Evolutionary conservation across 2,329 filamentous ascomycete genomes (phyloP).

Genomic region (Monosporascus sp.): DNA sequence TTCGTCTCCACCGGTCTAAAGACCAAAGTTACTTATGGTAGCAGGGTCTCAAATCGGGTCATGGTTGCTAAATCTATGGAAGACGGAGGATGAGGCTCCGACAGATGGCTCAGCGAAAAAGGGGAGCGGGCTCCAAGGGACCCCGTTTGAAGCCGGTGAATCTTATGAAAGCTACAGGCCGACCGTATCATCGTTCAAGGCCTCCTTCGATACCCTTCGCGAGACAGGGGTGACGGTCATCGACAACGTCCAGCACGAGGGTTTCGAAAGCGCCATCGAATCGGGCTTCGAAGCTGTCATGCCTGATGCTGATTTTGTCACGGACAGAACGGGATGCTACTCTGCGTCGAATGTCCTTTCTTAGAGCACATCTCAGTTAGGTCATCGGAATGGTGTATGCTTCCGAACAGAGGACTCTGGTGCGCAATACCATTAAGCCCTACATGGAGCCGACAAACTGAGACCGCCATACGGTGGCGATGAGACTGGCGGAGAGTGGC

Average conservation of each 20-base stretch:
- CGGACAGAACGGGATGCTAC: constrained; percentile 53
- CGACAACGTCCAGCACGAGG: constrained; percentile 54
- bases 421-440: neutral
- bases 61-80: too few relatives aligned
- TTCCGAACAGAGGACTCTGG: constrained; percentile 54
- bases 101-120: constrained; percentile 39
- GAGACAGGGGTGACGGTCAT: constrained; percentile 56
- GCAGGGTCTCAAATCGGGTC: too few relatives aligned
- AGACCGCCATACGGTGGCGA: neutral
- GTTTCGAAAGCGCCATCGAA: constrained; percentile 36
- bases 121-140: constrained; percentile 60
- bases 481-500: neutral
- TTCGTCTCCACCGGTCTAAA: too few relatives aligned
- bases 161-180: constrained; percentile 9
- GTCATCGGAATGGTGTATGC: constrained; percentile 64
- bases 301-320: constrained; percentile 53
- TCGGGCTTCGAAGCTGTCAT: constrained; percentile 34
- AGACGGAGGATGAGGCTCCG: too few relatives aligned
- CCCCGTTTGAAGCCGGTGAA: constrained; percentile 40
- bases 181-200: constrained; percentile 47
- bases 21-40: too few relatives aligned
- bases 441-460: neutral
- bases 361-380: constrained; percentile 58
- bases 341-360: constrained; percentile 53
- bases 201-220: constrained; percentile 45